Percentiles rank a stretch among this genome's conserved stretches.
Conservation (phyloP, 306 rosid genomes). For the Fragaria vesca region DNA sequence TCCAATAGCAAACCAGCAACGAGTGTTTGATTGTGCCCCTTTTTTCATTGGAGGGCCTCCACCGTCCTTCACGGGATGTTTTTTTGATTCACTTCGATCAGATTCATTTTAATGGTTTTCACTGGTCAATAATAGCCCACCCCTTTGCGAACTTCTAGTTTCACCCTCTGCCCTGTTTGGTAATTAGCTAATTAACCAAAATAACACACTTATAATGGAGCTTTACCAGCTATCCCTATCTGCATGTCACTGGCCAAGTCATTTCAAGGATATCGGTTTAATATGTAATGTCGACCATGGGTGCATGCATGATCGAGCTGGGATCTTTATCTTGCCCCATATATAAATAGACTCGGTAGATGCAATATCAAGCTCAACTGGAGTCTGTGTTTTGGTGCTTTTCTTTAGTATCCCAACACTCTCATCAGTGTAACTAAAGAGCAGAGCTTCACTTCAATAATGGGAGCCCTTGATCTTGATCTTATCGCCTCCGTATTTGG, state of each 20-base stretch:
- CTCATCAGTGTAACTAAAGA: background rate
- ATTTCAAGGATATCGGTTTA: background rate
- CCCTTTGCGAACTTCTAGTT: no score
- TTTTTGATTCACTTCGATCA: background rate
- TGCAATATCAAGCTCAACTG: background rate
- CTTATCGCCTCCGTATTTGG: conserved; percentile 37
- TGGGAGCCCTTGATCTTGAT: conserved; percentile 18
- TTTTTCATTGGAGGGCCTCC: background rate
- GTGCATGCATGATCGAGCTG: background rate
- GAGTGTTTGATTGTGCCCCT: background rate
- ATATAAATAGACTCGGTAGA: background rate
- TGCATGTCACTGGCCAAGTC: background rate
- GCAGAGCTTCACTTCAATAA: conserved; percentile 11
- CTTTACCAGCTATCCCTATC: background rate
- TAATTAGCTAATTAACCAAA: background rate
- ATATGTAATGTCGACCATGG: background rate
- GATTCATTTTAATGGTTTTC: background rate
- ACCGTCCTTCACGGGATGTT: background rate
- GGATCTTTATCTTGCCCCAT: background rate
- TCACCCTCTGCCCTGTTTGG: background rate
- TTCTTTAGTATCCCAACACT: background rate
- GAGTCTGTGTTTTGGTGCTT: background rate
- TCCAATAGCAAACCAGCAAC: background rate
- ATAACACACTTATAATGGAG: background rate
- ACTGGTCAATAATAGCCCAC: background rate